Percentiles rank a stretch among this genome's conserved stretches.
phyloP scores from a whole-genome alignment of 169 alveolate species.

The Amoebophrya sp. region DNA sequence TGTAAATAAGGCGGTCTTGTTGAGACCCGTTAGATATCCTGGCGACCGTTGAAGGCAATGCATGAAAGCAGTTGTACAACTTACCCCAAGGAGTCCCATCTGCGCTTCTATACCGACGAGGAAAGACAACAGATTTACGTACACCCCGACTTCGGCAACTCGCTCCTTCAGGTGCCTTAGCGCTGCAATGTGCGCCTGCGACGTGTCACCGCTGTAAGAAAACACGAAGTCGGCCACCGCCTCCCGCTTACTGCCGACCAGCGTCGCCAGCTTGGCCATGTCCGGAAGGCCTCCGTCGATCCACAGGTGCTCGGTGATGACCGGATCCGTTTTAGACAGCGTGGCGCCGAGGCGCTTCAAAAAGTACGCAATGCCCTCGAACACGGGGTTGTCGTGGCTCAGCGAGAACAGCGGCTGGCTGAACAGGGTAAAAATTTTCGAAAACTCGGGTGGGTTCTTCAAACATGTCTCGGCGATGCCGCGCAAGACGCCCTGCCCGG shows the following conservation, averaged over 20 bases:
- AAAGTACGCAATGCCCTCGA: background rate
- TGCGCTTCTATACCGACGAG: background rate
- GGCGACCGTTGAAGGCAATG: too few relatives aligned
- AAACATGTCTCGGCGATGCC: background rate
- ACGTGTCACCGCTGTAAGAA: background rate
- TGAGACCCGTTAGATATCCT: too few relatives aligned
- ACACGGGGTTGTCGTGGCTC: background rate
- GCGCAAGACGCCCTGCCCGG: background rate
- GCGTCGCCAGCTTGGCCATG: background rate
- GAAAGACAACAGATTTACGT: background rate
- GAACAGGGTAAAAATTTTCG: background rate
- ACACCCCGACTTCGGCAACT: background rate
- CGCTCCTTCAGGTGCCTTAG: background rate
- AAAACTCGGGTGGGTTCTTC: constrained; percentile 2
- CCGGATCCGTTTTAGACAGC: background rate
- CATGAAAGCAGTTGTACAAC: too few relatives aligned
- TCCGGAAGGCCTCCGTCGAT: background rate
- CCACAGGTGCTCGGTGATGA: background rate
- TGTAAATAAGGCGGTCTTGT: too few relatives aligned
- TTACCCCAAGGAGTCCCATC: background rate
- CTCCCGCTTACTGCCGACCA: background rate
- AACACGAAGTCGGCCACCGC: background rate
- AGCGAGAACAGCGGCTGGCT: background rate
- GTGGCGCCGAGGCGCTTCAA: background rate
- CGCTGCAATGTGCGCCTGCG: background rate